phyloP scores from a whole-genome alignment of 495 filamentous ascomycete genomes.

The Penicillium parvum region DNA sequence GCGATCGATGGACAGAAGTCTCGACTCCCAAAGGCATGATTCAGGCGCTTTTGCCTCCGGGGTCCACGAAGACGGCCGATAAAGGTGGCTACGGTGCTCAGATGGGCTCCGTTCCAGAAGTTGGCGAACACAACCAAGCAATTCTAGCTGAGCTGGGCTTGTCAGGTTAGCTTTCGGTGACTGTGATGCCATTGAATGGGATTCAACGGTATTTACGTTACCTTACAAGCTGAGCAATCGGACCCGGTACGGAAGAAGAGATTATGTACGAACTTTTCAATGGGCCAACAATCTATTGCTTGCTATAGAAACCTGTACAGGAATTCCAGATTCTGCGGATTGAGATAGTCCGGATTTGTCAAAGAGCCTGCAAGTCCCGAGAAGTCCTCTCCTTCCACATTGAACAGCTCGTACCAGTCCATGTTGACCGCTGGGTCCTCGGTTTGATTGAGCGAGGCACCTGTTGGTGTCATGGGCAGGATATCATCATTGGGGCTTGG shows the following conservation, averaged over 20 bases:
- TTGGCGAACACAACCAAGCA: conserved; percentile 40
- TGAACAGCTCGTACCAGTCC: conserved; percentile 38
- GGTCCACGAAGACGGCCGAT: conserved; percentile 19
- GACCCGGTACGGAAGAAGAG: too few species aligned
- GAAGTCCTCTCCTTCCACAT: conserved; percentile 34
- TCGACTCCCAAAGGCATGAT: conserved; percentile 37
- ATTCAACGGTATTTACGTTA: too few species aligned
- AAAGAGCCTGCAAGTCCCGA: conserved; percentile 28
- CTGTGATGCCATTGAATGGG: too few species aligned
- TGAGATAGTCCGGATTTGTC: conserved; percentile 32
- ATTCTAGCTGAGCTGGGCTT: conserved; percentile 22
- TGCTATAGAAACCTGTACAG: conserved; percentile 38
- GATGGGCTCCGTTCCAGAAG: conserved; percentile 33
- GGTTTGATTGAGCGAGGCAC: not conserved
- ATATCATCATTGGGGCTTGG: not conserved
- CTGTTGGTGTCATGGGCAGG: not conserved
- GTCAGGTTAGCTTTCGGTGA: not conserved
- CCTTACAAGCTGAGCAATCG: too few species aligned
- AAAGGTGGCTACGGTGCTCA: conserved; percentile 18
- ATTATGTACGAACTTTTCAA: too few species aligned
- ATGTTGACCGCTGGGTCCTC: conserved; percentile 21
- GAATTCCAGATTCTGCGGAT: conserved; percentile 39
- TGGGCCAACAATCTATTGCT: too few species aligned
- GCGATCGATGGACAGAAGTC: conserved; percentile 44
- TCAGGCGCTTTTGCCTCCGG: conserved; percentile 42